Evolutionary conservation across 805 yeast species (phyloP).

Genomic region (Diddensiella transvaalensis): DNA sequence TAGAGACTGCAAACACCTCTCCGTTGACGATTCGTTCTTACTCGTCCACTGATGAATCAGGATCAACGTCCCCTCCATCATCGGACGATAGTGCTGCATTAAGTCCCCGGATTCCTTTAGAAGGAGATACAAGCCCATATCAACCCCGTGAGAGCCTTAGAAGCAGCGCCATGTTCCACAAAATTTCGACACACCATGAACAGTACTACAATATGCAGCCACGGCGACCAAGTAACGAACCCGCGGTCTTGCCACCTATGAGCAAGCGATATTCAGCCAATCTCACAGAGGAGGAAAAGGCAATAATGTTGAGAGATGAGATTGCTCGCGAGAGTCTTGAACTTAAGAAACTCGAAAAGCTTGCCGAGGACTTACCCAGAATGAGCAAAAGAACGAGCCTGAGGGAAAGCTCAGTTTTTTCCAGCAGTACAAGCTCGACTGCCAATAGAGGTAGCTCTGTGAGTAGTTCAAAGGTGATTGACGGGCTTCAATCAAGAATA

Average conservation of each 20-base stretch:
- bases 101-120: too few species aligned
- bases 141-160: background rate
- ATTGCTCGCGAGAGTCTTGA: slow-evolving; percentile 27
- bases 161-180: background rate
- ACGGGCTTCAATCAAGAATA: slow-evolving; percentile 43
- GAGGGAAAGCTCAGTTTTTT: slow-evolving; percentile 6
- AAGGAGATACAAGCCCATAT: background rate
- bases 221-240: background rate
- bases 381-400: background rate
- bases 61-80: background rate
- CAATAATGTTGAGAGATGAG: slow-evolving; percentile 26
- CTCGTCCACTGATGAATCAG: background rate
- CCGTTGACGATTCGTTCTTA: slow-evolving; percentile 3
- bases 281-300: slow-evolving; percentile 23
- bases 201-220: background rate
- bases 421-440: slow-evolving; percentile 4
- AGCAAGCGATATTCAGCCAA: background rate
- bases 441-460: slow-evolving; percentile 1
- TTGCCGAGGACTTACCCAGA: slow-evolving; percentile 24
- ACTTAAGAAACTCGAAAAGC: slow-evolving; percentile 32
- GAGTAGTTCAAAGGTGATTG: slow-evolving; percentile 30
- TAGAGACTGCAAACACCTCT: background rate
- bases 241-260: background rate
- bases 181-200: background rate
- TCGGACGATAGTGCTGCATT: background rate